Conservation (phyloP, 2,329 filamentous ascomycete species). For the Tympanopsis confertula region DNA sequence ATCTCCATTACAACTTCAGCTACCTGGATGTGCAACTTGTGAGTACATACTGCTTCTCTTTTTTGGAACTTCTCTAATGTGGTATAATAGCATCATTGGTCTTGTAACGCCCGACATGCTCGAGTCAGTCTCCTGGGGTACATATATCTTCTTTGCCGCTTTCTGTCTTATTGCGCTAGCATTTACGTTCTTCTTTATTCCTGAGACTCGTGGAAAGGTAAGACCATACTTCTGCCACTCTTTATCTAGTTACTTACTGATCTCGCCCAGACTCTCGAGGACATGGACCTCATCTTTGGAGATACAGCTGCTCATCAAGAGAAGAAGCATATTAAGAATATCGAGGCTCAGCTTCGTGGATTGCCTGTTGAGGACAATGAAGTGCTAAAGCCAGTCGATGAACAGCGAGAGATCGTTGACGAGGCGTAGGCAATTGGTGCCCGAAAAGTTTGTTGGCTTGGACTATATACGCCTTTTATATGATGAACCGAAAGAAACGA, state of each 20-base stretch:
- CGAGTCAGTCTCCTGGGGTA: slow-evolving; percentile 34
- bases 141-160: slow-evolving; percentile 48
- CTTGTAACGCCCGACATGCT: slow-evolving; percentile 46
- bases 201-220: slow-evolving; percentile 39
- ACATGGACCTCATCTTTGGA: slow-evolving; percentile 38
- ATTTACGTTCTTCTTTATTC: slow-evolving; percentile 42
- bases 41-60: no score
- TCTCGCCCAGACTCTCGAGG: slow-evolving; percentile 30
- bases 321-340: slow-evolving; percentile 10
- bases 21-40: slow-evolving; percentile 47
- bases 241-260: no score
- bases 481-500: no score
- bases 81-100: slow-evolving; percentile 23
- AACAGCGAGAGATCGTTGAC: no score
- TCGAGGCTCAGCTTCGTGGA: slow-evolving; percentile 9
- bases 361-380: slow-evolving; percentile 7
- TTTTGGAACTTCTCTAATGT: no score
- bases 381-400: no score
- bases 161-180: slow-evolving; percentile 34
- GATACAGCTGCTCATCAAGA: slow-evolving; percentile 23
- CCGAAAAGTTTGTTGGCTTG: no score
- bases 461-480: no score
- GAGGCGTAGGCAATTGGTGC: no score
- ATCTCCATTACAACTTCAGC: slow-evolving; percentile 45
- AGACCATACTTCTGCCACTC: no score